Base-by-base conservation (phyloP, 2,329 filamentous ascomycete species). In the Pestalotiopsis sp. region DNA sequence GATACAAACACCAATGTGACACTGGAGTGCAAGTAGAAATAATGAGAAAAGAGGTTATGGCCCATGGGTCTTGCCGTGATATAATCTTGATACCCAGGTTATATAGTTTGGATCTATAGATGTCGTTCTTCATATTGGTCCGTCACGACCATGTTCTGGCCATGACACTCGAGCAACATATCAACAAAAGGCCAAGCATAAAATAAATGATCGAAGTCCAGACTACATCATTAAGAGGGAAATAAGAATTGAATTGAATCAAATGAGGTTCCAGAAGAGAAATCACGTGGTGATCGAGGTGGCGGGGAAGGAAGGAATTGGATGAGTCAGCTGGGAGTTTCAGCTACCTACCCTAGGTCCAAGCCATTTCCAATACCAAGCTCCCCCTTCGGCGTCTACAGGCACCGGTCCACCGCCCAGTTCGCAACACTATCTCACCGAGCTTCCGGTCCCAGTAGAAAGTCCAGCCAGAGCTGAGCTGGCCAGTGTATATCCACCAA, bases 1-100 rank as follows among this genome's bases (percentile, higher is more conserved):
- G 73, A 80, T 69, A 78, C 74, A 4, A 73, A 70, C 14, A 58
- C 73, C 39, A 83, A 83, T 72, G 73, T 81, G 3, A 83, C 80
- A 2, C 67, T 84, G 75, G 72, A 61, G 40, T 81, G 80, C 75
- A 69, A 77, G 4, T 77, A 72, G 17, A 63, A 14, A 4, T n/a
- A 20, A 17, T 6, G 26, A 17, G 24, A 6, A 6, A 26, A 13
- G 13, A 20, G 11, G 10, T 7, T 57, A n/a, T 52, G 44, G 11
- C 4, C 6, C 24, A n/a, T 52, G 44, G 30, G 30, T 9, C 30
- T 30, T 30, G 30, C 30, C 7, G 1, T 2, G 30, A 30, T 30
- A 30, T 7, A 30, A 30, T 30, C 7, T 30, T 7, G 1, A 9
- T 9, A 30, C 7, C 6, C 6, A 9, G 7, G 7, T 9, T 9